Base-by-base conservation (phyloP, 2,329 filamentous ascomycete genomes). In the Monilinia vaccinii-corymbosi region DNA sequence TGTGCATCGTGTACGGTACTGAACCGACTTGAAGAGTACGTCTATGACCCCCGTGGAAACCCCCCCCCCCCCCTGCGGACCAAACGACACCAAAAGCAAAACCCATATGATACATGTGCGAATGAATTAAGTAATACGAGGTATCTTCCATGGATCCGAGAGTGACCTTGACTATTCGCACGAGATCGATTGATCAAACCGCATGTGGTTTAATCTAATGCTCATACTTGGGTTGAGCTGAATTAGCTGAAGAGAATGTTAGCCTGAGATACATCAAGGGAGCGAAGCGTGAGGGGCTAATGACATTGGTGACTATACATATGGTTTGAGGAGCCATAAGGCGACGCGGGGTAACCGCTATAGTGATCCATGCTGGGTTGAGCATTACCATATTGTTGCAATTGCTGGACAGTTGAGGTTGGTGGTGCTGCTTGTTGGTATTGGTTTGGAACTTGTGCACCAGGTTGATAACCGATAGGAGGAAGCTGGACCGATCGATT, bases 391-490 rank as follows among this genome's bases (percentile, higher is more conserved):
- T 86, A 86, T 59, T 86, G 82, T 11, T 80, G 74, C 4, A 85
- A 73, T 67, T 81, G 79, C 65, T 80, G 78, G 25, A 84, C 80
- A 28, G 76, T 76, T 10, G 51, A 53, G 2, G 75, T 76, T 1
- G 82, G 79, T 18, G 85, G 83, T n/a, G 50, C 48, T 7, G 46
- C 16, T 40, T 52, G 56, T 38, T 60, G 60, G 36, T 60, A 61
- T 34, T 61, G 60, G n/a, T 45, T 49, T 23, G 79, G 76, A 25
- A 79, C 76, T 66, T 81, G 78, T 58, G 77, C 75, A 51, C 80
- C 77, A 34, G 83, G 78, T 69, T 87, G 83, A 69, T 91, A 92
- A 14, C 85, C 86, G 69, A 91, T 89, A 9, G 56, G 36, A 42
- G 88, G 88, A 34, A 91, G 77, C 69, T 90, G 88, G 60, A 83